Conservation (phyloP, 1,284 basidiomycete genomes). For the Puccinia triticina region DNA sequence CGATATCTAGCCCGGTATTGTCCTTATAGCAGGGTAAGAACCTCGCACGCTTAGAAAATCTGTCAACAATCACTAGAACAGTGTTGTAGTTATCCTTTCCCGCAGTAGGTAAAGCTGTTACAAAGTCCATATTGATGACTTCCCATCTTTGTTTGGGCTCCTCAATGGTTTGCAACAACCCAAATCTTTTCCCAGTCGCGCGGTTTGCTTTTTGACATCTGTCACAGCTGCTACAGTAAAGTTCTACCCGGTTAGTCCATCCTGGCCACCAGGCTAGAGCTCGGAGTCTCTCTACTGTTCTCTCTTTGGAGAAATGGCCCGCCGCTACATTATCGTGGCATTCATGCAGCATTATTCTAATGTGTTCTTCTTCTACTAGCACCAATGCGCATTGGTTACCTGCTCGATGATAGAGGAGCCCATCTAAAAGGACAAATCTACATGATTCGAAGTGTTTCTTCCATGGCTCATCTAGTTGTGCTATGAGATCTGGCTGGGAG, state of each 20-base stretch:
- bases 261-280: conserved; percentile 8
- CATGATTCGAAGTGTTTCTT: not conserved
- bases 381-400: not conserved
- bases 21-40: not conserved
- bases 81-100: not conserved
- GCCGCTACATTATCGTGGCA: conserved; percentile 2
- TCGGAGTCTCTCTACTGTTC: not conserved
- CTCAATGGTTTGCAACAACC: not conserved
- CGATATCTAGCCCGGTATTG: not conserved
- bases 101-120: not conserved
- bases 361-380: not conserved
- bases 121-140: too few species aligned
- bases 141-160: not conserved
- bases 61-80: not conserved
- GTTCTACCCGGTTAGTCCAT: not conserved
- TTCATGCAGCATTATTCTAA: not conserved
- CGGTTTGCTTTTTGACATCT: not conserved
- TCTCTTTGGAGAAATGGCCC: too few species aligned
- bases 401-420: not conserved
- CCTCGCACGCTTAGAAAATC: not conserved
- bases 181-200: not conserved
- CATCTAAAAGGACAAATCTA: not conserved
- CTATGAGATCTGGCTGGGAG: not conserved
- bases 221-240: not conserved
- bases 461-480: not conserved